Percentiles rank a stretch among this genome's conserved stretches.
Conservation (phyloP, 495 filamentous ascomycete genomes). For the Penicillium salamii region DNA sequence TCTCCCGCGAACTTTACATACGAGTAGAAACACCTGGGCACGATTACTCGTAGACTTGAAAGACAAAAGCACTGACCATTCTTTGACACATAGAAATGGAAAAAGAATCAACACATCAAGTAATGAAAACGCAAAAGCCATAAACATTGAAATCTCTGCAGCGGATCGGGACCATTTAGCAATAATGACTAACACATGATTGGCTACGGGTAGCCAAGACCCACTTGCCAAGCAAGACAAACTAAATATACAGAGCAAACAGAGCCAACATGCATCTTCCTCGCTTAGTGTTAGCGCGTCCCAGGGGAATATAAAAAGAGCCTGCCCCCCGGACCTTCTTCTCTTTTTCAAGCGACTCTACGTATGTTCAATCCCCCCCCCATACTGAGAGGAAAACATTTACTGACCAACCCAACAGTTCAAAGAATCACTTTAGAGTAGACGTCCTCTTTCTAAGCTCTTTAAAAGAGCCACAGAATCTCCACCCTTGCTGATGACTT, state of each 20-base stretch:
- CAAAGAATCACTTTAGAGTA: slow-evolving; percentile 93
- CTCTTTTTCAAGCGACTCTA: slow-evolving; percentile 61
- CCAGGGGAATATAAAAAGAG: slow-evolving; percentile 24
- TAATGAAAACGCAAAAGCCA: neutral
- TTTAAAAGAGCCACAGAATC: slow-evolving; percentile 75
- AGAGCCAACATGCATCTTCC: slow-evolving; percentile 18
- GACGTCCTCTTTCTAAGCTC: slow-evolving; percentile 73
- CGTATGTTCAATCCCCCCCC: slow-evolving; percentile 49
- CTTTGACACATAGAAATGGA: neutral
- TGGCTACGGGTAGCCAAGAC: neutral
- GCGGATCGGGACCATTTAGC: neutral
- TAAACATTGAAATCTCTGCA: neutral
- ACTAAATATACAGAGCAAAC: slow-evolving; percentile 27
- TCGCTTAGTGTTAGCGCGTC: slow-evolving; percentile 36
- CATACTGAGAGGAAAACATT: slow-evolving; percentile 5
- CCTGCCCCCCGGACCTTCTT: slow-evolving; percentile 17
- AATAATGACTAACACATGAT: neutral
- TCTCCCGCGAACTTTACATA: too few species aligned
- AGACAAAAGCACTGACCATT: neutral
- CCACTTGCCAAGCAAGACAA: slow-evolving; percentile 4
- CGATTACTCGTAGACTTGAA: too few species aligned
- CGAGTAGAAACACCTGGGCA: too few species aligned
- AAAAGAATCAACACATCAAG: neutral
- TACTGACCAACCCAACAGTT: slow-evolving; percentile 48
- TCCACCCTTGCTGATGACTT: slow-evolving; percentile 73